These are phyloP conservation scores for Hypoxylon sp. DNA, from an alignment of 2,329 filamentous ascomycete species.

Conservation along the genomic window DNA sequence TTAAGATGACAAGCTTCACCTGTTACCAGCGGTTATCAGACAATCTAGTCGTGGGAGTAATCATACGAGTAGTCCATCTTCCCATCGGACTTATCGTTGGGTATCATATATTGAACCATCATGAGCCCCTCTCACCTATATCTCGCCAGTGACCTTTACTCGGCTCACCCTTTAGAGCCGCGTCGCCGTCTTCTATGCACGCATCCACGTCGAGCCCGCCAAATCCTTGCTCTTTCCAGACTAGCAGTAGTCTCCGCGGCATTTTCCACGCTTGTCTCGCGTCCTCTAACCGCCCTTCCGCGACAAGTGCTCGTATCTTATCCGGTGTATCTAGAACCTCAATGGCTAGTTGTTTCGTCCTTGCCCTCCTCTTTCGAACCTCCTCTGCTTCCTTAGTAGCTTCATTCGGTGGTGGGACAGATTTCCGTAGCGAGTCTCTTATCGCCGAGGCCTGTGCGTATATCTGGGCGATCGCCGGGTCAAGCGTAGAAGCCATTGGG, in stretches of 20 bases:
- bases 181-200: conserved; percentile 67
- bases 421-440: conserved; percentile 62
- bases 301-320: conserved; percentile 67
- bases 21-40: neutral
- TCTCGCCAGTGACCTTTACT: conserved; percentile 47
- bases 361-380: conserved; percentile 51
- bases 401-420: conserved; percentile 61
- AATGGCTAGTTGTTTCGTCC: conserved; percentile 67
- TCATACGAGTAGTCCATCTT: neutral
- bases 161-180: conserved; percentile 54
- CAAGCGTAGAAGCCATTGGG: conserved; percentile 77
- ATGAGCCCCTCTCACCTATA: conserved; percentile 18
- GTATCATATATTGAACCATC: conserved; percentile 32
- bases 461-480: conserved; percentile 79
- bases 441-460: conserved; percentile 71
- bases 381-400: conserved; percentile 53
- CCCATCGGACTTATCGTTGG: neutral
- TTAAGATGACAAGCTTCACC: neutral
- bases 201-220: conserved; percentile 67
- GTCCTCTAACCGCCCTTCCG: conserved; percentile 69
- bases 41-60: neutral
- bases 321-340: conserved; percentile 73
- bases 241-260: conserved; percentile 62
- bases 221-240: conserved; percentile 66
- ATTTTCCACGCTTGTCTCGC: conserved; percentile 69